Base-by-base conservation (phyloP, 805 yeast species). In the Teunomyces funiuensis region DNA sequence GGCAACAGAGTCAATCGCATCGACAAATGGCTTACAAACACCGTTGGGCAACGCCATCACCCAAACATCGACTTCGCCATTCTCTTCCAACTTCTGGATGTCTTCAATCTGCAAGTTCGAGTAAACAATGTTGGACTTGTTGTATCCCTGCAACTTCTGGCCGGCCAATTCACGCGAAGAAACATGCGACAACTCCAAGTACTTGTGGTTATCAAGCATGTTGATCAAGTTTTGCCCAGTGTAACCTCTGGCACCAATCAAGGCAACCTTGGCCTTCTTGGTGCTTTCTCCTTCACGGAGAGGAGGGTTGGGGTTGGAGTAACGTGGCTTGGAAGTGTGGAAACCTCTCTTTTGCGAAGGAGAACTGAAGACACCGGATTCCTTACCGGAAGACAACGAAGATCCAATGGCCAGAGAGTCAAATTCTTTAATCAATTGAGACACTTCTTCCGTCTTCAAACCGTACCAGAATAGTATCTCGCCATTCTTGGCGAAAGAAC, bases 11-110 rank as follows among this genome's bases (percentile, higher is more conserved):
- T 82, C 87, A 53, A 86, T 85, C 18, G 91, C 88, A 14, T 82
- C 82, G 28, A 86, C 93, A 61, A 86, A 85, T 41, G 89, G 93
- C 60, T 82, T 82, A 60, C 98, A 93, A 28, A 93, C 97, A 37
- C 97, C 97, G 62, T 93, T 93, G 49, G 99, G 99, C 56, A 93
- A 76, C 2, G 99, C 99, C 99, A 95, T 93, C 19, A 95, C 95
- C 99, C 99, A 93, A 39, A 90, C 84, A 57, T 93, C 99, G 44
- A 93, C 87, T 40, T 79, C 86, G 37, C 82, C 79, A 36, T 80
- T 71, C 49, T 81, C 75, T 65, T 91, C 99, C 47, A 93, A 68
- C 49, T 73, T 68, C 57, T 80, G 80, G 50, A 93, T 84, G 54
- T 93, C 98, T 57, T 88, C 97, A 33, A 83, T 77, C 59, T 84